These are phyloP conservation scores for Xylaria castorea DNA, from an alignment of 495 filamentous ascomycete species.

Conservation along the genomic window DNA sequence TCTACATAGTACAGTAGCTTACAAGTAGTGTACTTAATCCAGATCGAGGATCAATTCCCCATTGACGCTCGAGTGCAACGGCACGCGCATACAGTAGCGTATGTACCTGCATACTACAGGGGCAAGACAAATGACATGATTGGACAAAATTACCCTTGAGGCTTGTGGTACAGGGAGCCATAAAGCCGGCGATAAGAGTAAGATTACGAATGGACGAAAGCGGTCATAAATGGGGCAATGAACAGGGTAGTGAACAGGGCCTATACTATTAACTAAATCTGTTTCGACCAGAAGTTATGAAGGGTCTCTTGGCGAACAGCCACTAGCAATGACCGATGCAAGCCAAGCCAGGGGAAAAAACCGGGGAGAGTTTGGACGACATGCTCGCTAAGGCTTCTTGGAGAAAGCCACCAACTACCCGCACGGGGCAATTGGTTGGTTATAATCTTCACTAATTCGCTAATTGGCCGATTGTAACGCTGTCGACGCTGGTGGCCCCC, in stretches of 20 bases:
- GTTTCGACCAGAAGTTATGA: background rate
- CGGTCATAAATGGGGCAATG: background rate
- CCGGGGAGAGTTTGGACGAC: background rate
- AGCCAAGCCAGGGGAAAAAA: conserved; percentile 14
- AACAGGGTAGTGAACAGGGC: background rate
- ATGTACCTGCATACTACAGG: conserved; percentile 26
- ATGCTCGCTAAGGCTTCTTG: conserved; percentile 9
- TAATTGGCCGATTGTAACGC: conserved; percentile 25
- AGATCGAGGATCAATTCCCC: conserved; percentile 17
- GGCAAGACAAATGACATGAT: background rate
- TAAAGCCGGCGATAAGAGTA: conserved; percentile 26
- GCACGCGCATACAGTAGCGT: background rate
- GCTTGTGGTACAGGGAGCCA: background rate
- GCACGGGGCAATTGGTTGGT: background rate
- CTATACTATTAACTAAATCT: background rate
- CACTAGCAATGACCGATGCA: conserved; percentile 17
- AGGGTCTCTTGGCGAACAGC: background rate
- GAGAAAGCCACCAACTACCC: conserved; percentile 1
- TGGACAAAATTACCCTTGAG: background rate
- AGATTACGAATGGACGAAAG: conserved; percentile 24
- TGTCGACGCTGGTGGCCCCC: conserved; percentile 2
- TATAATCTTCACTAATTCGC: conserved; percentile 7
- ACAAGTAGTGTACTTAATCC: background rate
- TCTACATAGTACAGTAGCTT: background rate
- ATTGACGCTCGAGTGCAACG: background rate